Conservation (phyloP, 2,329 filamentous ascomycete genomes). For the Ophiocordyceps camponoti-rufipedis region DNA sequence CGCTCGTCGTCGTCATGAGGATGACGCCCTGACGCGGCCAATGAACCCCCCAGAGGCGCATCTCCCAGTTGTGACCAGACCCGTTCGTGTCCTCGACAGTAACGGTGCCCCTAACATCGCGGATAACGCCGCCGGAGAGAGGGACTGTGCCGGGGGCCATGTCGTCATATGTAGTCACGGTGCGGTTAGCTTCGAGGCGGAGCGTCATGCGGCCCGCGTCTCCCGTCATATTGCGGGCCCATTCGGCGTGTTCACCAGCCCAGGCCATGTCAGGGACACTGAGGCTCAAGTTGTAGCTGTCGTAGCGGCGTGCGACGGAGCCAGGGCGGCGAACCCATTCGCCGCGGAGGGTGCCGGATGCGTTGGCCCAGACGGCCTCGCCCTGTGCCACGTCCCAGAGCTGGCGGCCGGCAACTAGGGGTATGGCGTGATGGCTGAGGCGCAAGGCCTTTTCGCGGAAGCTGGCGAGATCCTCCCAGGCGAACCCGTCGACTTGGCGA, state of each 20-base stretch:
- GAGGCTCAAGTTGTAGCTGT: conserved; percentile 42
- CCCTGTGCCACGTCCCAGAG: conserved; percentile 19
- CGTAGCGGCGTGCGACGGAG: conserved; percentile 25
- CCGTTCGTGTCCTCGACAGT: conserved; percentile 53
- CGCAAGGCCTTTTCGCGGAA: conserved; percentile 49
- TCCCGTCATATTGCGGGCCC: conserved; percentile 69
- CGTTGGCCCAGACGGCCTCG: conserved; percentile 51
- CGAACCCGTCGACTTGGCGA: conserved; percentile 52
- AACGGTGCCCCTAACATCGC: conserved; percentile 51
- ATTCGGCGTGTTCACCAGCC: conserved; percentile 36
- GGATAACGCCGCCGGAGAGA: conserved; percentile 34
- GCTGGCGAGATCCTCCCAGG: conserved; percentile 53
- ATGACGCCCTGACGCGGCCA: conserved; percentile 66
- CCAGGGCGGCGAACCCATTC: conserved; percentile 47
- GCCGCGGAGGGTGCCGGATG: conserved; percentile 61
- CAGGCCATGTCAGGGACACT: conserved; percentile 51
- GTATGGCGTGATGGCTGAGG: conserved; percentile 35
- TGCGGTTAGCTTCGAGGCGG: conserved; percentile 38
- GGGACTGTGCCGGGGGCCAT: conserved; percentile 13
- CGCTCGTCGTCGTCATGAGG: conserved; percentile 73
- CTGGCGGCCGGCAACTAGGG: conserved; percentile 21
- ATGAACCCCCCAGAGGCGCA: conserved; percentile 69
- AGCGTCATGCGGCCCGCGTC: conserved; percentile 49
- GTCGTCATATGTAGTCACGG: conserved; percentile 25
- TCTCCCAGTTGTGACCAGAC: conserved; percentile 56